Conservation (phyloP, 2,329 filamentous ascomycete genomes). For the Lasiodiplodia sp. region DNA sequence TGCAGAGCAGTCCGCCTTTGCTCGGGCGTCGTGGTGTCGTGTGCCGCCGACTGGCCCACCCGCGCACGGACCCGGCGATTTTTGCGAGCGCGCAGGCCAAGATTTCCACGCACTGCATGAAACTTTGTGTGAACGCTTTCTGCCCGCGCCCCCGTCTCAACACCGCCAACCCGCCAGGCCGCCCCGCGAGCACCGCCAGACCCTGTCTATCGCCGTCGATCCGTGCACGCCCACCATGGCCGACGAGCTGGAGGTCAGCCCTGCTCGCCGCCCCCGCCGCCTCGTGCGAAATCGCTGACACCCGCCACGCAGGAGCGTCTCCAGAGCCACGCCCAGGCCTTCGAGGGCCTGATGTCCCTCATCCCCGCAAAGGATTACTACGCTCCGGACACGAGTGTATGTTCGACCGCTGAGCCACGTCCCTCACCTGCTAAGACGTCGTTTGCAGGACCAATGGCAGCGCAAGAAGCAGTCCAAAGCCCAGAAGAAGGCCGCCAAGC, state of each 20-base stretch:
- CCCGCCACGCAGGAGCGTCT: conserved; percentile 57
- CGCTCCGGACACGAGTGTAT: conserved; percentile 81
- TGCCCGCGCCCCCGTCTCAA: neutral
- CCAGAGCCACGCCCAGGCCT: conserved; percentile 71
- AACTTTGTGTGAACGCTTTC: conserved; percentile 11
- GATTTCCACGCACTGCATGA: conserved; percentile 22
- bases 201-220: neutral
- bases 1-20: neutral
- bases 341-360: conserved; percentile 84
- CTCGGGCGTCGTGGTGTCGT: conserved; percentile 6
- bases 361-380: conserved; percentile 94
- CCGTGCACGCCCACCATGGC: conserved; percentile 38
- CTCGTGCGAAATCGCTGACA: conserved; percentile 39
- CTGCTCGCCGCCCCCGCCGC: conserved; percentile 35
- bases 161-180: neutral
- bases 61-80: conserved; percentile 15
- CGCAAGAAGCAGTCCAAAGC: conserved; percentile 96
- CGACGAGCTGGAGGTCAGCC: conserved; percentile 52
- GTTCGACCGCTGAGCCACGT: conserved; percentile 48
- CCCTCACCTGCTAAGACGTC: conserved; percentile 10
- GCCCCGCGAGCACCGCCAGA: neutral
- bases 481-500: conserved; percentile 80
- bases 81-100: conserved; percentile 20
- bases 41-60: neutral
- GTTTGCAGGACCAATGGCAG: conserved; percentile 83